Base-by-base conservation (phyloP, 129 eudicot species). In the Centaurea solstitialis region DNA sequence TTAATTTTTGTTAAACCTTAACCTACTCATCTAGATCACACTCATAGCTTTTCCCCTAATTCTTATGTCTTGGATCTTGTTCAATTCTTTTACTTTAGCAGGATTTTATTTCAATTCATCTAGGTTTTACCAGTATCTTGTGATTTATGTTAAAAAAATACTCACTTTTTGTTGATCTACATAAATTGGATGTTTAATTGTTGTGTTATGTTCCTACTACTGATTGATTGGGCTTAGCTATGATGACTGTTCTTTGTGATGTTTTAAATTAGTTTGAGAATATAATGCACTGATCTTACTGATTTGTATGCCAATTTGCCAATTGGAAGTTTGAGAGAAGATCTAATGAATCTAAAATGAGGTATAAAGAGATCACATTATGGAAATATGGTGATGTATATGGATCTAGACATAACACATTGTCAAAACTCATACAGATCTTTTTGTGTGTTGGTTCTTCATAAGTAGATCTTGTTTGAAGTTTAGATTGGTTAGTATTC, bases 41-140 rank as follows among this genome's bases (percentile, higher is more conserved):
- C 47, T 64, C 79, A 20, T 23, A 73, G 5, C 1, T 7, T 17
- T 45, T 41, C 39, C 43, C 73, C 66, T 28, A 10, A 39, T 41
- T 65, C 2, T 73, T 41, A 57, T 76, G 30, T 76, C 62, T 72
- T 69, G 40, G 81, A 82, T 82, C 81, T 76, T 70, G 66, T 82
- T 70, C 21, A 75, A 22, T 75, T 38, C 7, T 9, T 23, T 23
- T 66, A 13, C 43, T 78, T 68, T 47, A 43, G 0, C 18, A 64
- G 70, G 83, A 70, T 71, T 71, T 38, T 21, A 50, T 57, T 22
- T 17, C 75, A 10, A 8, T 43, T 47, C 75, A 39, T 26, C 5
- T 66, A 12, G 40, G 38, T 53, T 68, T 22, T 79, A 17, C 15
- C 53, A 11, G 35, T n/a, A 38, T 57, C 10, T 80, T 72, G 41